Percentiles rank a stretch among this genome's conserved stretches.
phyloP scores from a whole-genome alignment of 176 grass and related monocot genomes.

The Triticum turgidum region DNA sequence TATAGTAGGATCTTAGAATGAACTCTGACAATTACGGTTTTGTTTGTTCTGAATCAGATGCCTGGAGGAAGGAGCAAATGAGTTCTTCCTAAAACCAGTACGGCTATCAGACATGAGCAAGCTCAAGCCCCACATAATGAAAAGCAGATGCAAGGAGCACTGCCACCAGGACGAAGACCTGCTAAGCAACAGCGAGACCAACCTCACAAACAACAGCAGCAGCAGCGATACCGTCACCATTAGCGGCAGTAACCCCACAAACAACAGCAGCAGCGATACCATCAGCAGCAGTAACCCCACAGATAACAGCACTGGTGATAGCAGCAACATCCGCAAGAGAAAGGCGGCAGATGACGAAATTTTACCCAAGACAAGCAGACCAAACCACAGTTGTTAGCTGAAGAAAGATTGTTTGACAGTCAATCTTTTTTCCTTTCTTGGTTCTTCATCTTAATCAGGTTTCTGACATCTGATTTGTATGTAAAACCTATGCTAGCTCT shows the following conservation, averaged over 20 bases:
- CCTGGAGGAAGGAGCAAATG: conserved; percentile 93
- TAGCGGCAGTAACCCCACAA: conserved; percentile 22
- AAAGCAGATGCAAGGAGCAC: conserved; percentile 65
- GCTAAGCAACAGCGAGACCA: conserved; percentile 39
- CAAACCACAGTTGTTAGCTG: conserved; percentile 50
- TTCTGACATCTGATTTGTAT: conserved; percentile 40
- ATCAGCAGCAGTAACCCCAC: conserved; percentile 8
- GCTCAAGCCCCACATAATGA: conserved; percentile 84
- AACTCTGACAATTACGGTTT: neutral
- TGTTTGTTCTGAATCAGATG: conserved; percentile 55
- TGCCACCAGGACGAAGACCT: conserved; percentile 42
- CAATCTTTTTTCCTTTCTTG: neutral
- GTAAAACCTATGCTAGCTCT: conserved; percentile 15
- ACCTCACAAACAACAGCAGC: neutral
- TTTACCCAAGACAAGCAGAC: conserved; percentile 49
- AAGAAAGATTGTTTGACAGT: conserved; percentile 18
- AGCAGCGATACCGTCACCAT: neutral
- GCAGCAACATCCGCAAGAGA: conserved; percentile 58
- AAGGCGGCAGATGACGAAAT: conserved; percentile 52
- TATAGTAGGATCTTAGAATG: neutral
- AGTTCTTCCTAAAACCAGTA: conserved; percentile 95
- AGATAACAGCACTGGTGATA: conserved; percentile 22
- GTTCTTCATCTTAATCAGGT: neutral
- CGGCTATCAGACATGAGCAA: conserved; percentile 83
- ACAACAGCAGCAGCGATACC: neutral